Base-by-base conservation (phyloP, 306 rosid species). In the Amphicarpaea edgeworthii region DNA sequence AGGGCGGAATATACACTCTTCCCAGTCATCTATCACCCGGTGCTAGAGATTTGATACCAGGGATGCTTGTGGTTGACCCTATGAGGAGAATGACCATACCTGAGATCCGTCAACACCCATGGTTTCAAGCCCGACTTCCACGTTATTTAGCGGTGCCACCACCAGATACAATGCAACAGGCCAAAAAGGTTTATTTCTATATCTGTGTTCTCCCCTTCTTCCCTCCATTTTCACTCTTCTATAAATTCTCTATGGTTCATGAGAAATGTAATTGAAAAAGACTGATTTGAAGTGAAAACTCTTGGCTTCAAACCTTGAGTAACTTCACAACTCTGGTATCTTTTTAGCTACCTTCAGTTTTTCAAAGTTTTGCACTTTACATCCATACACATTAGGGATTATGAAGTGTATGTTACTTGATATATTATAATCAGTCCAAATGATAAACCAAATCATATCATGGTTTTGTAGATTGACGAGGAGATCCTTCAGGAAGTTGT, bases 41-140 rank as follows among this genome's bases (percentile, higher is more conserved):
- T 69, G 98, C 97, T 73, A 87, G 96, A 81, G 88, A 92, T 77
- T 85, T 95, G 87, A 92, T 95, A 57, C 96, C 96, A 37, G 87
- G 92, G 79, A 84, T 95, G 91, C 98, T 95, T 23, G 88, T 89
- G 49, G 97, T 90, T 68, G 98, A 95, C 76, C 96, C 97, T 62
- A 87, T 92, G 93, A 95, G 85, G 84, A 84, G 98, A 75, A 78
- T 95, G 87, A 87, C 96, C 54, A 92, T 95, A 61, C 96, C 98
- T 50, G 97, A 95, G 84, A 95, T 95, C 74, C 96, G 98, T 37
- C 92, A 92, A 65, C 98, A 95, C 66, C 84, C 66, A 32, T 95
- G 98, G 98, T 95, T 95, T 83, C 96, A 89, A 86, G 88, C 93
- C 45, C 97, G 83, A 85, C 97, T 95, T 77, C 97, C 98, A 0